Percentiles rank a stretch among this genome's conserved stretches.
These are phyloP conservation scores for Lagerstroemia speciosa DNA, from an alignment of 345 rosid genomes.

Conservation along the genomic window DNA sequence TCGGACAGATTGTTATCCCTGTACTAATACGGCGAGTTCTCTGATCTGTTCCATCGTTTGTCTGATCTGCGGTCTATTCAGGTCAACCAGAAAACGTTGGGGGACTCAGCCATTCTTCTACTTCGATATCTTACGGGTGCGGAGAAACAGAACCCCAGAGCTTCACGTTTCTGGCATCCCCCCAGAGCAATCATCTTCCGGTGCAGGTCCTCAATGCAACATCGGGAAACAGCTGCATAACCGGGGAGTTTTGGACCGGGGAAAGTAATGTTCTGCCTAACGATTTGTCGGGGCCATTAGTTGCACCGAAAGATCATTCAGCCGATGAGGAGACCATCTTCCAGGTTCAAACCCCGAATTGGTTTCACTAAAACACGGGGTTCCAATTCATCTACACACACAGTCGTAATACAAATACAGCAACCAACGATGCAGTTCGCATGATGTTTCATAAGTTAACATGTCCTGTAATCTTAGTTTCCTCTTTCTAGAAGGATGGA, in stretches of 20 bases:
- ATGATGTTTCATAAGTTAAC: background rate
- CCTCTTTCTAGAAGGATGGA: background rate
- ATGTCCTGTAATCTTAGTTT: too few species aligned
- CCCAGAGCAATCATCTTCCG: background rate
- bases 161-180: background rate
- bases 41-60: background rate
- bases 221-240: background rate
- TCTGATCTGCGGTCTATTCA: background rate
- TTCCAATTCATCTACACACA: background rate
- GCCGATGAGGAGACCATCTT: conserved; percentile 9
- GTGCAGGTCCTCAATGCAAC: background rate
- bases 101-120: background rate
- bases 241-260: conserved; percentile 8
- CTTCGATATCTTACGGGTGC: background rate
- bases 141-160: background rate
- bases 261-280: conserved; percentile 16
- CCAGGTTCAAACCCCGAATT: conserved; percentile 22
- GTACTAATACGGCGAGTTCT: background rate
- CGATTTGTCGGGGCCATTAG: background rate
- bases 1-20: conserved; percentile 17
- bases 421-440: background rate
- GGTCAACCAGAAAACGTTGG: background rate
- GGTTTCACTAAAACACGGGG: conserved; percentile 24
- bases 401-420: too few species aligned
- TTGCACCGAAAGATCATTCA: background rate